phyloP scores from a whole-genome alignment of 805 yeast species.

The Candida adriatica region DNA sequence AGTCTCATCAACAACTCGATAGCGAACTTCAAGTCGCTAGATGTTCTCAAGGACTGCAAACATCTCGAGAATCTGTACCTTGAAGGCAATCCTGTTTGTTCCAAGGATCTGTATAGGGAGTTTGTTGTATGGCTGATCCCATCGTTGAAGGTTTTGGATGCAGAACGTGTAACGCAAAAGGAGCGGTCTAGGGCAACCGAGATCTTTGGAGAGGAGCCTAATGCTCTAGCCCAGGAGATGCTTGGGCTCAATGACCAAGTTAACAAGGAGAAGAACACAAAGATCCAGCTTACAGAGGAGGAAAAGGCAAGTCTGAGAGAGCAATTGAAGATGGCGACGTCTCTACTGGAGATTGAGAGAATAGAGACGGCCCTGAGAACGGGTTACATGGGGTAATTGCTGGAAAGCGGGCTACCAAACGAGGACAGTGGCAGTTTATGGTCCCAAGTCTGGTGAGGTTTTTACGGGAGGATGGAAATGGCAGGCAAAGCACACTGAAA shows the following conservation, averaged over 20 bases:
- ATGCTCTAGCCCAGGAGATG: constrained; percentile 3
- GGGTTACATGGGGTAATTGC: constrained; percentile 25
- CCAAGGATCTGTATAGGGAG: constrained; percentile 46
- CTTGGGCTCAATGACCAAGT: constrained; percentile 8
- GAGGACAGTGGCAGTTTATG: too few species aligned
- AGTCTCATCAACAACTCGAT: constrained; percentile 49
- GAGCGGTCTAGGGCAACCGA: constrained; percentile 45
- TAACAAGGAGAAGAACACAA: constrained; percentile 27
- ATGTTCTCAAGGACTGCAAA: constrained; percentile 31
- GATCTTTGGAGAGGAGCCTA: constrained; percentile 32
- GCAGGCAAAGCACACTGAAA: too few species aligned
- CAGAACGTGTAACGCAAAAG: constrained; percentile 44
- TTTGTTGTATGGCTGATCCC: constrained; percentile 61
- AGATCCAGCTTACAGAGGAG: constrained; percentile 36
- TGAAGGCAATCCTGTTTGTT: constrained; percentile 50
- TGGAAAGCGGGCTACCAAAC: too few species aligned
- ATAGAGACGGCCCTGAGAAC: constrained; percentile 50
- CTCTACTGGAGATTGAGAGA: constrained; percentile 66
- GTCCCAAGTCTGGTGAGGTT: too few species aligned
- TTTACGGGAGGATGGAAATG: too few species aligned
- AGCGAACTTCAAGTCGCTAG: constrained; percentile 36
- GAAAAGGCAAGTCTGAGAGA: constrained; percentile 45
- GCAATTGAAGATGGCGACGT: constrained; percentile 55
- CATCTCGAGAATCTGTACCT: constrained; percentile 42
- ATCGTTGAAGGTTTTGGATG: constrained; percentile 57